Percentiles rank a stretch among this genome's conserved stretches.
These are phyloP conservation scores for Torulaspora indica DNA, from an alignment of 805 yeast genomes.

Conservation along the genomic window DNA sequence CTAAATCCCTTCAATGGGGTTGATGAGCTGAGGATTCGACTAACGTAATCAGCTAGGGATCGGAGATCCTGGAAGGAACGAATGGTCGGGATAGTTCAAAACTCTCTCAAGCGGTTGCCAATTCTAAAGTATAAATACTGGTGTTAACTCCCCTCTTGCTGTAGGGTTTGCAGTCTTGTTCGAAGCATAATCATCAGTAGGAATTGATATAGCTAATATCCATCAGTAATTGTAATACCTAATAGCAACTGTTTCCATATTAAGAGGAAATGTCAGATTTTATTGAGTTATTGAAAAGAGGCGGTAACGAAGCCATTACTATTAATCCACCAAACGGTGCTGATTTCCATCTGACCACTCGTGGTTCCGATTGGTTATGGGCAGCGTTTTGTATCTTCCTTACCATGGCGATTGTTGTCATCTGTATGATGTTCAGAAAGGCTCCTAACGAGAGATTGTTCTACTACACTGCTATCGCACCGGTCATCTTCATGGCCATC, in stretches of 20 bases:
- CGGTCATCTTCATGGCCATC: slow-evolving; percentile 43
- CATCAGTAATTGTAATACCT: slow-evolving; percentile 3
- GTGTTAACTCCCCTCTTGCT: too few species aligned
- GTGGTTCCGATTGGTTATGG: slow-evolving; percentile 71
- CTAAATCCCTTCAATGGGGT: neutral
- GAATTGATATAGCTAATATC: neutral
- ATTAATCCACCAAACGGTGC: slow-evolving; percentile 44
- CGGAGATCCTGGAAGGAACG: slow-evolving; percentile 4
- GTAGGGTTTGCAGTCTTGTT: too few species aligned
- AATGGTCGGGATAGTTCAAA: slow-evolving; percentile 4
- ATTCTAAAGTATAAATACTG: slow-evolving; percentile 6
- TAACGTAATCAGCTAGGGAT: too few species aligned
- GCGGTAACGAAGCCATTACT: slow-evolving; percentile 41
- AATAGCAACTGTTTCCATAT: neutral
- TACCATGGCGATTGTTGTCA: slow-evolving; percentile 33
- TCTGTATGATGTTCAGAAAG: slow-evolving; percentile 27
- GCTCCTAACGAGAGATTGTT: slow-evolving; percentile 37
- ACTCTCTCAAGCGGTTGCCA: slow-evolving; percentile 4
- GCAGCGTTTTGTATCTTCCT: slow-evolving; percentile 50
- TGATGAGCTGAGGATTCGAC: neutral
- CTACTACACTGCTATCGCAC: slow-evolving; percentile 40
- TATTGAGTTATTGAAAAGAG: slow-evolving; percentile 26
- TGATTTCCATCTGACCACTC: slow-evolving; percentile 51
- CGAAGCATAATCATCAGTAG: neutral
- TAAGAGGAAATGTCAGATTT: slow-evolving; percentile 15